Conservation (phyloP, 192 early-diverging fungal species). For the Coemansia sp. region DNA sequence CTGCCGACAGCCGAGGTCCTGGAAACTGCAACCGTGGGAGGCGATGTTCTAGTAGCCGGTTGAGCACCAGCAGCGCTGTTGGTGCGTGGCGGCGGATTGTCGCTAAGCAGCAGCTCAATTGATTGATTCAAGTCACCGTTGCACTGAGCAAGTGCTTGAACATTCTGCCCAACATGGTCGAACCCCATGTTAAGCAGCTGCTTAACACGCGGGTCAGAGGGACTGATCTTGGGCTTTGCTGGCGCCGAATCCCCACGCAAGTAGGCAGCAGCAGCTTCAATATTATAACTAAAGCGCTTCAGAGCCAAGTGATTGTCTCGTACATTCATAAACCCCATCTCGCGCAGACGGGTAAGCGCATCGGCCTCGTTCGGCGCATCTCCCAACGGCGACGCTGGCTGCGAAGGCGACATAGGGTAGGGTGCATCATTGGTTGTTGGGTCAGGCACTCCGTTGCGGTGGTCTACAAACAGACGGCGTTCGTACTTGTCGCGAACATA, state of each 20-base stretch:
- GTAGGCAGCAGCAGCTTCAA: conserved; percentile 73
- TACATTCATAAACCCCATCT: conserved; percentile 86
- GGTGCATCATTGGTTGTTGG: conserved; percentile 29
- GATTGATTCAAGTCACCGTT: conserved; percentile 79
- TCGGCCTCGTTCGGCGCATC: conserved; percentile 26
- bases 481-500: conserved; percentile 95
- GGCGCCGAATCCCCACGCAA: conserved; percentile 57
- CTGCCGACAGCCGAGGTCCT: conserved; percentile 13
- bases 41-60: conserved; percentile 9
- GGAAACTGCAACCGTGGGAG: conserved; percentile 9
- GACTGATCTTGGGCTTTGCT: conserved; percentile 17
- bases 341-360: conserved; percentile 55
- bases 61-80: background rate
- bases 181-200: conserved; percentile 76
- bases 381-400: conserved; percentile 18
- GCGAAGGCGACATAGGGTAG: background rate
- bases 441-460: conserved; percentile 28
- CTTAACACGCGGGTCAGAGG: conserved; percentile 59
- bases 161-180: conserved; percentile 65
- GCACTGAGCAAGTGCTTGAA: conserved; percentile 66
- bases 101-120: conserved; percentile 56
- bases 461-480: conserved; percentile 63
- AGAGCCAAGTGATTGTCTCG: conserved; percentile 67
- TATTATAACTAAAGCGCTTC: conserved; percentile 65
- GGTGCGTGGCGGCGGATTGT: conserved; percentile 39